Evolutionary conservation across 768 basidiomycete genomes (phyloP).

Genomic region (Boletus eberwhitei): DNA sequence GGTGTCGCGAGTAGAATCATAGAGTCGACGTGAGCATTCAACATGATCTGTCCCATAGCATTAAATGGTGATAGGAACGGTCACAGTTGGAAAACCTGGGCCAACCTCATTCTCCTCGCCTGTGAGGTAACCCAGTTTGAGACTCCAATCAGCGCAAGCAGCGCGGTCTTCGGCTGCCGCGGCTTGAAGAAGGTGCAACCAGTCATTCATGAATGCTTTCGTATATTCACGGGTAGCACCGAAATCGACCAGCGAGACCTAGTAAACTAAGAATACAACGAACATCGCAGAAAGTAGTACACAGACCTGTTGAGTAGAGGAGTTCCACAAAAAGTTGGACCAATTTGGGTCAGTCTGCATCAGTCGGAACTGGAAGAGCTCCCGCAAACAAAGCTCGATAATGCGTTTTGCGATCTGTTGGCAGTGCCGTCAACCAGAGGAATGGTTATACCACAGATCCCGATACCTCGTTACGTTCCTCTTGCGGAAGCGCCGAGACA

Average conservation of each 20-base stretch:
- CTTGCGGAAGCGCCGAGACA: conserved; percentile 53
- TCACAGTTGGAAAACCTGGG: not conserved
- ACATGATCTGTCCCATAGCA: conserved; percentile 53
- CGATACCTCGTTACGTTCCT: conserved; percentile 69
- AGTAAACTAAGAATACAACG: not conserved
- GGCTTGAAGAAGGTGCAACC: conserved; percentile 80
- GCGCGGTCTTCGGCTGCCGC: conserved; percentile 67
- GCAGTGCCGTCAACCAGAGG: not conserved
- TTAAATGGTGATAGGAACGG: not conserved
- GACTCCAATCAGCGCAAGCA: conserved; percentile 68
- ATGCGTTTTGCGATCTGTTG: conserved; percentile 78
- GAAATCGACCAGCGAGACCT: conserved; percentile 92
- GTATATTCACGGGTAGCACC: conserved; percentile 90
- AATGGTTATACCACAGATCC: not conserved
- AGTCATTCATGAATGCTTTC: conserved; percentile 82
- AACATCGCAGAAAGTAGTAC: not conserved
- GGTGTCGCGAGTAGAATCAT: conserved; percentile 84
- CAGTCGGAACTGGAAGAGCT: conserved; percentile 83
- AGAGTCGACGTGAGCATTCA: conserved; percentile 80
- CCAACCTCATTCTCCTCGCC: conserved; percentile 79
- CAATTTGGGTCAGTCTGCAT: conserved; percentile 99
- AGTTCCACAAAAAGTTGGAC: conserved; percentile 95
- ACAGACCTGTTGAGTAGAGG: conserved; percentile 54
- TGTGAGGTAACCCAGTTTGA: conserved; percentile 85
- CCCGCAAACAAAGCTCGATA: conserved; percentile 82